Evolutionary conservation across 352 stramenopile species (phyloP).

Genomic region (Phytophthora rubi): DNA sequence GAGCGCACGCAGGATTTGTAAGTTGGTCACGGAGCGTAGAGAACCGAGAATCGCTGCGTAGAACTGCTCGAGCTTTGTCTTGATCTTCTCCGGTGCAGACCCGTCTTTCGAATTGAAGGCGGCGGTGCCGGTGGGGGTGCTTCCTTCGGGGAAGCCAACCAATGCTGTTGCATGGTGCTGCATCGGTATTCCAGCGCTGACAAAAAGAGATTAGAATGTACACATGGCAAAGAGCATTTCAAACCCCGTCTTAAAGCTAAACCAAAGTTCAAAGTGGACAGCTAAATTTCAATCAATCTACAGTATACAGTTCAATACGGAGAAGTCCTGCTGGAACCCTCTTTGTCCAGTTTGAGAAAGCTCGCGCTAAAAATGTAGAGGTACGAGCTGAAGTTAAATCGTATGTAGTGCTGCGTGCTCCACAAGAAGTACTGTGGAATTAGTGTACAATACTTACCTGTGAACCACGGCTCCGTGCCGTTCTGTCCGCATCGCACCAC

Average conservation of each 20-base stretch:
- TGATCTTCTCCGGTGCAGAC: constrained; percentile 18
- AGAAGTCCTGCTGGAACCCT: too few species aligned
- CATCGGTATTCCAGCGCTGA: not conserved
- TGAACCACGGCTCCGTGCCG: too few species aligned
- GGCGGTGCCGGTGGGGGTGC: not conserved
- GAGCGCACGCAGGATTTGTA: constrained; percentile 24
- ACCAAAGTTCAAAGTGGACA: too few species aligned
- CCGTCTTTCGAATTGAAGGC: constrained; percentile 7
- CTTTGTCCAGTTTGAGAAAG: not conserved
- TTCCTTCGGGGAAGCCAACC: not conserved
- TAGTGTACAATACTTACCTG: too few species aligned
- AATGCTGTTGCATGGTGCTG: not conserved
- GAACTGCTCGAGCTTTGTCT: not conserved
- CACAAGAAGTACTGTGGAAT: too few species aligned
- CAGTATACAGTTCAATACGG: too few species aligned
- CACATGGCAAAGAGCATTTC: too few species aligned
- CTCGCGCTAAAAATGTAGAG: not conserved
- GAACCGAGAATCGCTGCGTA: constrained; percentile 1
- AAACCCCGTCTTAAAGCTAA: too few species aligned
- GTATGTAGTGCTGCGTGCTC: too few species aligned
- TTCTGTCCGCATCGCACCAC: not conserved
- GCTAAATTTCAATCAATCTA: too few species aligned
- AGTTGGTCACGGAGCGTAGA: constrained; percentile 5
- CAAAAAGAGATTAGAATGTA: too few species aligned
- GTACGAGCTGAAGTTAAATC: not conserved